These are phyloP conservation scores for Fusarium miscanthi DNA, from an alignment of 2,329 filamentous ascomycete species.

Conservation along the genomic window DNA sequence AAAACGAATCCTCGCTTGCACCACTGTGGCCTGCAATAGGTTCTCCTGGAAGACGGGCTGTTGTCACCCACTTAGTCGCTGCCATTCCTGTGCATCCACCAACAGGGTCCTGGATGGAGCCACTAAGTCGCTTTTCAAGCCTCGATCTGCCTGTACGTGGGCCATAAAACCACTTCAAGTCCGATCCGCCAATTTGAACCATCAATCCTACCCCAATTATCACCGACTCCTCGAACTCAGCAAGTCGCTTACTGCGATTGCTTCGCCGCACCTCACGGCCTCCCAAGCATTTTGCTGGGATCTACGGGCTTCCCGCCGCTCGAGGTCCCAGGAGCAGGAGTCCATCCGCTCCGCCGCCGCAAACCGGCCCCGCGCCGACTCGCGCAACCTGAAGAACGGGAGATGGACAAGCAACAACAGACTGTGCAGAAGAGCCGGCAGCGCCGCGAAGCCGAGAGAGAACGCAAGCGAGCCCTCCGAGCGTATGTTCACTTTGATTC, in stretches of 20 bases:
- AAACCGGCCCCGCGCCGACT: constrained; percentile 44
- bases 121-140: constrained; percentile 40
- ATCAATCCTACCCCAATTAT: constrained; percentile 27
- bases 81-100: constrained; percentile 29
- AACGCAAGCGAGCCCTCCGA: constrained; percentile 46
- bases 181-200: constrained; percentile 42
- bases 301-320: constrained; percentile 44
- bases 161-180: constrained; percentile 44
- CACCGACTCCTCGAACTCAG: constrained; percentile 14
- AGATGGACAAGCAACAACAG: constrained; percentile 47
- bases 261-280: constrained; percentile 5
- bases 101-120: constrained; percentile 44
- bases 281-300: constrained; percentile 40
- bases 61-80: constrained; percentile 19
- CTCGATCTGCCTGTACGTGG: constrained; percentile 40
- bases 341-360: constrained; percentile 37
- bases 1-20: constrained; percentile 10
- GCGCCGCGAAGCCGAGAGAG: constrained; percentile 46
- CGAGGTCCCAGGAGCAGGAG: constrained; percentile 43
- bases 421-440: constrained; percentile 46
- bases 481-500: constrained; percentile 34
- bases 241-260: constrained; percentile 4
- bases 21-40: constrained; percentile 11
- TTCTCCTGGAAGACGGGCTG: constrained; percentile 18
- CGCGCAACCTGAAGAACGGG: constrained; percentile 41